Evolutionary conservation across 257 asterid genomes (phyloP), one percentile per base, ranked within the genome.

Genomic region (Sherardia arvensis): DNA sequence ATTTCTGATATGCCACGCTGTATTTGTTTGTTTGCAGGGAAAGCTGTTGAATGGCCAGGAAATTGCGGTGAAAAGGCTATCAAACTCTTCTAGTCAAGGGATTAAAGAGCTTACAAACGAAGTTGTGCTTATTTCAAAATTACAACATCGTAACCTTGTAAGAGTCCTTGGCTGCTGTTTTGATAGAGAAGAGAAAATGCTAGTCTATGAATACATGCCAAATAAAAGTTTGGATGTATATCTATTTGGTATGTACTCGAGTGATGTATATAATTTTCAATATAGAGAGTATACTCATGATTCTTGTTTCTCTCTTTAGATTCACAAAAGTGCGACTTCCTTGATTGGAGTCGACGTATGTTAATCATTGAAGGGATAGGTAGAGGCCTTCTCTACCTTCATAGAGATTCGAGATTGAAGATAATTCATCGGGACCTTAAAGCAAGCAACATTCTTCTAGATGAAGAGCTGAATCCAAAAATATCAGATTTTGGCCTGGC

Each of bases 401-500:
- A 85, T 14, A 76, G 86, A 60, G 87, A 83, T 61, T 81, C 85
- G 1, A 83, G 94, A 73, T 72, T 85, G 69, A 68, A 74, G 77
- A 81, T 85, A 47, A 76, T 85, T 62, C 93, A 85, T 58, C 71
- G 93, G 61, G 88, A 85, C 65, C 78, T 85, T 49, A 85, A 85
- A 69, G 76, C 81, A 43, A 76, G 83, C 63, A 83, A 85, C 58
- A 77, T 85, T 71, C 70, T 83, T 49, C 64, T 84, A 67, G 92
- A 87, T 59, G 69, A 67, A n/a, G 79, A 82, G 40, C 74, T 77
- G 73, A 81, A 74, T 43, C 75, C 95, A 9, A 82, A 79, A 62
- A 87, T 87, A 68, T 79, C 95, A 25, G 95, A 87, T 65, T 84
- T 87, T 57, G 92, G 84, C 59, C 61, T 79, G 77, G 92, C 90